Evolutionary conservation across 345 rosid species (phyloP).

Genomic region (Camelina neglecta): DNA sequence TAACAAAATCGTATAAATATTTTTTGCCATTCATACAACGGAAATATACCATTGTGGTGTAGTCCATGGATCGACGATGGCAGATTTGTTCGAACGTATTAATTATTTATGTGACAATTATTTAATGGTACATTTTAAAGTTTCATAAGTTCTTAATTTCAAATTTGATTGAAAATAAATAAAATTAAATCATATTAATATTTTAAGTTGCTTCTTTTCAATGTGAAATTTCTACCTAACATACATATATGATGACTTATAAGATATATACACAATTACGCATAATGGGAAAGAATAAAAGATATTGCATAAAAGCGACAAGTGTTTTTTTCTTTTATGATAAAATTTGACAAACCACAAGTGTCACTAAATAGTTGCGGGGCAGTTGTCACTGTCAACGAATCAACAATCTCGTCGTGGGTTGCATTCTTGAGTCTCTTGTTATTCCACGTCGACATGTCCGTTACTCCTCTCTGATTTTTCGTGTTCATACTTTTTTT

Average conservation of each 20-base stretch:
- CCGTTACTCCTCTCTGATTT: neutral
- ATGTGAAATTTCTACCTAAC: no score
- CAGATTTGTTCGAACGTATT: neutral
- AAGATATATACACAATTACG: no score
- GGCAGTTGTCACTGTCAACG: conserved; percentile 24
- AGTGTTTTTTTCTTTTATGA: neutral
- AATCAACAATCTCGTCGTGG: conserved; percentile 16
- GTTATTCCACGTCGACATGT: conserved; percentile 28
- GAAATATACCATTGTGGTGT: neutral
- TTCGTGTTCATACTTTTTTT: neutral
- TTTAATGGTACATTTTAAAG: no score
- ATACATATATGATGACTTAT: no score
- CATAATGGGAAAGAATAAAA: no score
- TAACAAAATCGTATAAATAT: neutral
- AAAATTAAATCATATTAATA: no score
- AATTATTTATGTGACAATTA: neutral
- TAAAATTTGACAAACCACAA: neutral
- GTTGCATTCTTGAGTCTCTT: conserved; percentile 25
- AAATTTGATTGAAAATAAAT: neutral
- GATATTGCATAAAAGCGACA: neutral
- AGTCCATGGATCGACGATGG: neutral
- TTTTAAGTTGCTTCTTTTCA: no score
- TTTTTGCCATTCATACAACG: neutral
- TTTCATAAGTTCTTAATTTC: no score
- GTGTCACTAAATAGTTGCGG: conserved; percentile 3